Evolutionary conservation across 148 eudicot genomes (phyloP).

Genomic region (Rhododendron molle): DNA sequence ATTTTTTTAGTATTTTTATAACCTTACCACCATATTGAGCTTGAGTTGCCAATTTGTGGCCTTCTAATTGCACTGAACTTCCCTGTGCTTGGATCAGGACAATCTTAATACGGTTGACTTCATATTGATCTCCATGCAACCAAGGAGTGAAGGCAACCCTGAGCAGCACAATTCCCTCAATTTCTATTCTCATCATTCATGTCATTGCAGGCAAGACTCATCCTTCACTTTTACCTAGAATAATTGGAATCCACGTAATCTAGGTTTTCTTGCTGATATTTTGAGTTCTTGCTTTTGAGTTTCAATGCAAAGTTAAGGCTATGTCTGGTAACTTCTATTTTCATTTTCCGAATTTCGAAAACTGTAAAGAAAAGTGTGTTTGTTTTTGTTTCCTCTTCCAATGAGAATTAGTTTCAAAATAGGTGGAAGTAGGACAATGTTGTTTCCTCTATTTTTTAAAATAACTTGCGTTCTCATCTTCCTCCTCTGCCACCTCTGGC

Average conservation of each 20-base stretch:
- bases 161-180: constrained; percentile 25
- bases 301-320: not conserved
- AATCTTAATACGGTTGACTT: constrained; percentile 55
- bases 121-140: constrained; percentile 55
- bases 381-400: not conserved
- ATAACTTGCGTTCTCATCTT: not conserved
- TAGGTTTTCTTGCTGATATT: not conserved
- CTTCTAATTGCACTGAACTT: constrained; percentile 8
- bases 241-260: not conserved
- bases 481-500: not conserved
- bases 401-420: not conserved
- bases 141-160: constrained; percentile 27
- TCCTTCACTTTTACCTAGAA: not conserved
- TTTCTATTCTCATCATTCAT: constrained; percentile 65
- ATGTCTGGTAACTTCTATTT: not conserved
- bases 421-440: not conserved
- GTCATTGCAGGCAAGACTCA: constrained; percentile 73
- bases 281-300: not conserved
- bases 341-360: not conserved
- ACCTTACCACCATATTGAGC: not conserved
- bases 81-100: constrained; percentile 34
- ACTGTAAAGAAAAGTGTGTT: not conserved
- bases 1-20: not conserved
- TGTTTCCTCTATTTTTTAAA: not conserved
- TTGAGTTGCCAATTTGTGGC: not conserved